Base-by-base conservation (phyloP, 495 filamentous ascomycete genomes). In the Aspergillus homomorphus region DNA sequence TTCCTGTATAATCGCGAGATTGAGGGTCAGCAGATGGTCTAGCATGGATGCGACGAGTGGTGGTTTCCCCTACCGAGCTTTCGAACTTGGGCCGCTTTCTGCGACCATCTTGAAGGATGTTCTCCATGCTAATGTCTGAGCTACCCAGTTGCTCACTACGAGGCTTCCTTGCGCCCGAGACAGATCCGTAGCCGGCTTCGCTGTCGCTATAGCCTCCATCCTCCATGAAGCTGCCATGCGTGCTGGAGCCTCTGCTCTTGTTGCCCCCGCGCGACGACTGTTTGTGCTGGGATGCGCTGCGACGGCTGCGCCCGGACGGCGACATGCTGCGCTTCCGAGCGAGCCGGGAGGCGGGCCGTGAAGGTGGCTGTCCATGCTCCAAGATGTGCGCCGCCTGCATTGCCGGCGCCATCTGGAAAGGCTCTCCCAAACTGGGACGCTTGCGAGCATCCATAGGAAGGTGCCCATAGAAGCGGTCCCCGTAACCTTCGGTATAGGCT, bases 81-180 rank as follows among this genome's bases (percentile, higher is more conserved):
- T 96, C 91, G 70, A 98, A 98, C 77, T 96, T 96, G 60, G 94
- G 89, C 67, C 91, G 85, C 80, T 98, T 97, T 61, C 94, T 85
- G 73, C 94, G 86, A 62, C 91, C 91, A 65, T 95, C 94, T 73
- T 98, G 92, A 55, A 98, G 88, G 73, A 98, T 98, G 67, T 98
- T 98, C 57, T 96, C 90, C 62, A 96, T 82, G 71, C 92, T 97
- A 66, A 98, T 98, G 57, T 98, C 94, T 4, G 94, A 92, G 68
- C 90, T 95, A n/a, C 87, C 89, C 57, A 95, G 79, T 51, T 88
- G 86, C 66, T 97, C 92, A 60, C 79, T 84, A 66, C 86, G 89
- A 61, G 84, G 79, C 63, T 85, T 88, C 59, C 87, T 86, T 54
- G 89, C 89, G 67, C 83, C 81, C 28, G 80, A 78, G 15, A 85